These are phyloP conservation scores for Scutellaria galericulata DNA, from an alignment of 257 asterid species.

Conservation along the genomic window DNA sequence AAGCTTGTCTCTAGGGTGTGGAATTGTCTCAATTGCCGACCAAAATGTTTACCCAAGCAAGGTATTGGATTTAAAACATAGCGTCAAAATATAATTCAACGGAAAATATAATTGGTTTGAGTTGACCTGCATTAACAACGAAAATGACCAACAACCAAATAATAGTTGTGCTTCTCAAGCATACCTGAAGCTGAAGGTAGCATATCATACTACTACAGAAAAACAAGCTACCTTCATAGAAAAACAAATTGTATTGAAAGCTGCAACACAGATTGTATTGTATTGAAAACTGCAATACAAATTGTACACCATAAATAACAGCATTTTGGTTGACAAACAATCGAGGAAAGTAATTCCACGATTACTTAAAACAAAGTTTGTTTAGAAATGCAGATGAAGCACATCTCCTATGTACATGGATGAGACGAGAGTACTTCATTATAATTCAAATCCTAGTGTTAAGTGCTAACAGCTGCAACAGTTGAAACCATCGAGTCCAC, in stretches of 20 bases:
- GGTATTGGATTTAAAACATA: no score
- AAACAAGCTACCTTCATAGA: not conserved
- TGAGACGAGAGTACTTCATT: conserved; percentile 19
- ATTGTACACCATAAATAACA: conserved; percentile 19
- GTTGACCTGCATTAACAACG: no score
- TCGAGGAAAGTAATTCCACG: not conserved
- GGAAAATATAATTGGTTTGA: no score
- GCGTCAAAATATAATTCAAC: no score
- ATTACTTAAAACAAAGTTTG: not conserved
- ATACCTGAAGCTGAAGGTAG: conserved; percentile 10
- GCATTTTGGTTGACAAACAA: conserved; percentile 20
- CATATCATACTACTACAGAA: not conserved
- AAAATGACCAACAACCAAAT: no score
- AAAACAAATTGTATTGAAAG: not conserved
- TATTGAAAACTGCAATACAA: no score
- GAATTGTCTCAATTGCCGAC: no score
- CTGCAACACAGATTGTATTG: conserved; percentile 1
- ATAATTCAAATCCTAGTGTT: conserved; percentile 22
- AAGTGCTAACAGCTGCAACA: conserved; percentile 68
- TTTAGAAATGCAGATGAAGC: conserved; percentile 26
- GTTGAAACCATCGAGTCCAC: conserved; percentile 93
- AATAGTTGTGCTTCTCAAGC: not conserved
- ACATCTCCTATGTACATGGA: conserved; percentile 39
- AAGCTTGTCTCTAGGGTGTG: no score
- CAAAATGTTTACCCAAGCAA: no score